phyloP scores from a whole-genome alignment of 1,139 yeast genomes.

The Saccharomyces pastorianus region DNA sequence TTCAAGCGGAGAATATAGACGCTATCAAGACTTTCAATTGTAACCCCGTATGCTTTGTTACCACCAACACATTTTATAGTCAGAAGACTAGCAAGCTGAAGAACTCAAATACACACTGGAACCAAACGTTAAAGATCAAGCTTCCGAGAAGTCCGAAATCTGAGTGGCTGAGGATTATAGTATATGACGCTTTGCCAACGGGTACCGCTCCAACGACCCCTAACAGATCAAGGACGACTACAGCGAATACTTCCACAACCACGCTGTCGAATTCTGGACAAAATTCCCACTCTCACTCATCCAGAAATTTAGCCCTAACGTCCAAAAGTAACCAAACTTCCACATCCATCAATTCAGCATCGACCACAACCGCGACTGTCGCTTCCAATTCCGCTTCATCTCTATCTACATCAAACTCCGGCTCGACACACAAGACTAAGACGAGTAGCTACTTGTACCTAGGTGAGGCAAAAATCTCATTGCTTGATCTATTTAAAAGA shows the following conservation, averaged over 20 bases:
- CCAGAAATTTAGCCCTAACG: neutral
- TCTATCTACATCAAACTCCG: neutral
- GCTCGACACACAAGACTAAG: neutral
- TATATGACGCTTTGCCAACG: conserved; percentile 22
- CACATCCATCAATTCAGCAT: neutral
- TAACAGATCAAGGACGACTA: neutral
- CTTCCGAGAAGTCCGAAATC: conserved; percentile 24
- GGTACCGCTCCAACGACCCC: neutral
- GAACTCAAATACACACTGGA: conserved; percentile 22
- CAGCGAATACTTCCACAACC: neutral
- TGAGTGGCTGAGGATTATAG: conserved; percentile 23
- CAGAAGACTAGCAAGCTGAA: conserved; percentile 19
- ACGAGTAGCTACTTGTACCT: conserved; percentile 20
- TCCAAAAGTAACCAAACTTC: neutral
- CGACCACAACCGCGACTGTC: neutral
- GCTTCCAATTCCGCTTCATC: neutral
- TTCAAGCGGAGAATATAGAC: conserved; percentile 20
- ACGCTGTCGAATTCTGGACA: conserved; percentile 1
- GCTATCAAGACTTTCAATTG: conserved; percentile 23
- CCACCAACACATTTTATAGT: conserved; percentile 22
- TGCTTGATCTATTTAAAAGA: conserved; percentile 23
- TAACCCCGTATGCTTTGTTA: conserved; percentile 26
- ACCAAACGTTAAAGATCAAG: conserved; percentile 23
- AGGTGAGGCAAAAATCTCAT: conserved; percentile 27
- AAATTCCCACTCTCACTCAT: neutral